Conservation (phyloP, 805 yeast species). For the Metschnikowia koreensis region DNA sequence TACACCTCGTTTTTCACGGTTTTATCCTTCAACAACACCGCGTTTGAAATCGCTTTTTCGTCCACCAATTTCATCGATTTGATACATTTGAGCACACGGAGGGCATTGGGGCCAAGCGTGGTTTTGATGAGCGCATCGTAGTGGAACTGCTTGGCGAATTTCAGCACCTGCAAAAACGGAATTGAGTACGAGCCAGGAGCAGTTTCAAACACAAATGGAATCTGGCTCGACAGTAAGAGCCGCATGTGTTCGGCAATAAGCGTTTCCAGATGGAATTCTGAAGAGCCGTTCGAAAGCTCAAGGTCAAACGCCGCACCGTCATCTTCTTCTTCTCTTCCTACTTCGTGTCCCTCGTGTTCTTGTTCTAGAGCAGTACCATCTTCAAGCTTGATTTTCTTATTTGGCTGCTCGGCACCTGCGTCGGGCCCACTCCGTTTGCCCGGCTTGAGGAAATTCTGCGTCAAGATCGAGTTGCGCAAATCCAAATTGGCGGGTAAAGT, state of each 20-base stretch:
- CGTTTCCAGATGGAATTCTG: constrained; percentile 26
- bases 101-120: constrained; percentile 63
- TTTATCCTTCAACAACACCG: constrained; percentile 73
- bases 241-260: constrained; percentile 65
- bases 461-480: constrained; percentile 44
- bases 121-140: constrained; percentile 59
- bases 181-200: constrained; percentile 57
- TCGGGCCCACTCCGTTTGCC: constrained; percentile 14
- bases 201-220: constrained; percentile 62
- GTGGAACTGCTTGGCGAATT: constrained; percentile 45
- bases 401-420: constrained; percentile 3
- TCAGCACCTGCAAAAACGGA: constrained; percentile 55
- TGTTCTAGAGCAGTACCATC: constrained; percentile 13
- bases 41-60: constrained; percentile 75
- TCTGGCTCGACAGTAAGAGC: constrained; percentile 49
- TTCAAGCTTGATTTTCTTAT: constrained; percentile 44
- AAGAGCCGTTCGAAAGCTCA: background rate
- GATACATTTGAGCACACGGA: constrained; percentile 75
- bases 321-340: constrained; percentile 13
- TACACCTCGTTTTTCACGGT: constrained; percentile 72
- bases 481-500: constrained; percentile 42
- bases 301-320: constrained; percentile 1
- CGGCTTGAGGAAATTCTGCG: constrained; percentile 43
- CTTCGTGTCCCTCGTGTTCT: background rate
- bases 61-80: constrained; percentile 70